Base-by-base conservation (phyloP, 768 basidiomycete genomes). In the Mrakia frigida region DNA sequence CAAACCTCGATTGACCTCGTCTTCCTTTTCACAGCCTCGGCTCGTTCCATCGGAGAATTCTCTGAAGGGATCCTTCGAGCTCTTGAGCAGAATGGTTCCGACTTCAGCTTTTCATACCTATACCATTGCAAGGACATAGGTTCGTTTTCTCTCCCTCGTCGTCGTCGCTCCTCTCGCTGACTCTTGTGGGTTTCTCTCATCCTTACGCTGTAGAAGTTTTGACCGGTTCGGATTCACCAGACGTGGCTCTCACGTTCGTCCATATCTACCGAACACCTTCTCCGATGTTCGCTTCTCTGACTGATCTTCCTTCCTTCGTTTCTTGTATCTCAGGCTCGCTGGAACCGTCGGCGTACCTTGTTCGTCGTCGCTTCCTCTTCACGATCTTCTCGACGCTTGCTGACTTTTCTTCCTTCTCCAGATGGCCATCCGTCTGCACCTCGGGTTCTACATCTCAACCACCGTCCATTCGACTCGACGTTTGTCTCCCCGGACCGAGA, bases 51-150 rank as follows among this genome's bases (percentile, higher is more conserved):
- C 39, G 28, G 28, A 1, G 69, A 76, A 25, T 76, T 69, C 69
- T 61, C 56, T 11, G 68, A 70, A 23, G 71, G 35, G 6, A 46
- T 52, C 4, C 31, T 68, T 9, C n/a, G 56, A 56, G 56, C 59
- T 6, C 65, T 76, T n/a, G 75, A 76, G 39, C 41, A 43, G 35
- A 70, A 69, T 33, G 37, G 69, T 5, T 53, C 46, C 6, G 75
- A 76, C n/a, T 70, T 71, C 43, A 60, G 56, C 1, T 76, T 76
- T 35, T 56, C 75, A 5, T 76, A 76, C 39, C 69, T 76, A 0
- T 76, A 76, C 56, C 25, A 59, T n/a, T 37, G 37, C 28, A 76
- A 71, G 35, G 69, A 73, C 37, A 37, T 73, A 23, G 71, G 46
- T 56, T 56, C 56, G 56, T 56, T 6, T 10, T 14, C 56, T 56